Conservation (phyloP, 129 eudicot genomes). For the Silybum marianum region DNA sequence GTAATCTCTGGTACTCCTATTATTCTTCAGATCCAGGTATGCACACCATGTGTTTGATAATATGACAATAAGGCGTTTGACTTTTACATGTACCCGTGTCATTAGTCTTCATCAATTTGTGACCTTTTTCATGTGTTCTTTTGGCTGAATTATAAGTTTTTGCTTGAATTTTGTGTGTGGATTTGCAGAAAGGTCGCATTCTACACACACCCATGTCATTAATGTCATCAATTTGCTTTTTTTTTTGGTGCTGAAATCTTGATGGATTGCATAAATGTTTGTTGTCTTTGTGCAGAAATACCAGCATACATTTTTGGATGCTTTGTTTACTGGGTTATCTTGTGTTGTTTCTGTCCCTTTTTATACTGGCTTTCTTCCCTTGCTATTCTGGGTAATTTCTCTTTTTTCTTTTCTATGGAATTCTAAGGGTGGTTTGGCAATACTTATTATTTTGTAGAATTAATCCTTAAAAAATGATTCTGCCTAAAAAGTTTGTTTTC, state of each 20-base stretch:
- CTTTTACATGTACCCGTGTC: neutral
- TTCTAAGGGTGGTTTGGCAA: conserved; percentile 8
- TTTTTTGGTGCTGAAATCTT: neutral
- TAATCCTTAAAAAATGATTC: neutral
- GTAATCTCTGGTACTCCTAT: conserved; percentile 53
- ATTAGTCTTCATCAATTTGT: neutral
- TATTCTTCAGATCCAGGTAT: conserved; percentile 86
- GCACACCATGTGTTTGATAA: conserved; percentile 27
- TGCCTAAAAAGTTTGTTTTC: neutral
- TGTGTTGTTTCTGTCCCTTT: conserved; percentile 97
- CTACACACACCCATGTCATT: neutral
- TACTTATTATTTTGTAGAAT: neutral
- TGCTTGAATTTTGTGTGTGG: conserved; percentile 18
- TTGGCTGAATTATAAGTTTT: conserved; percentile 3
- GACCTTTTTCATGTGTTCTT: neutral
- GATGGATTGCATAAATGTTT: conserved; percentile 21
- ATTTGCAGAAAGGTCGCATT: conserved; percentile 4
- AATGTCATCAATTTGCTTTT: neutral
- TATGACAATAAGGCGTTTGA: conserved; percentile 9
- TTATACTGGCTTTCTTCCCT: conserved; percentile 93
- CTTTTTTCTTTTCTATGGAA: conserved; percentile 4
- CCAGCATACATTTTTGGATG: conserved; percentile 65
- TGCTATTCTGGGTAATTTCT: conserved; percentile 87
- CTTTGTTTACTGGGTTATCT: conserved; percentile 69
- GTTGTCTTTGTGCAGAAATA: conserved; percentile 70